Evolutionary conservation across 805 yeast species (phyloP).

Genomic region (Candida ipomoeae): DNA sequence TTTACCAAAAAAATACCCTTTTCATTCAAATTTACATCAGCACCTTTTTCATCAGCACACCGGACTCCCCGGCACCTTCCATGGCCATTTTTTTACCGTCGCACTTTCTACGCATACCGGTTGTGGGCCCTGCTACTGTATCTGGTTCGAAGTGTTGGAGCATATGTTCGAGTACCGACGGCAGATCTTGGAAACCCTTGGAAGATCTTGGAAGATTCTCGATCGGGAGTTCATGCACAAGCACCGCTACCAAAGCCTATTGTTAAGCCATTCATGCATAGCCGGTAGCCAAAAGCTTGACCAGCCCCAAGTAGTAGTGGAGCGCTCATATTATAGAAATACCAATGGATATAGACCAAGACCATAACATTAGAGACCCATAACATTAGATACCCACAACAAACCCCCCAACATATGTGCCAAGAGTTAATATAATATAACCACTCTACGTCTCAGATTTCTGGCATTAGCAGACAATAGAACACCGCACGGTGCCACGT

Average conservation of each 20-base stretch:
- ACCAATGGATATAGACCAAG: too few species aligned
- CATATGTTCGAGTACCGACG: background rate
- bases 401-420: too few species aligned
- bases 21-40: too few species aligned
- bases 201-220: background rate
- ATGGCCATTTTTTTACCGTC: too few species aligned
- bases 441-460: background rate
- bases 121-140: background rate
- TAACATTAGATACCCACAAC: too few species aligned
- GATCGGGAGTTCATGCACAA: background rate
- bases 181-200: background rate
- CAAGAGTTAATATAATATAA: background rate
- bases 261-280: background rate
- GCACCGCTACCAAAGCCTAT: background rate
- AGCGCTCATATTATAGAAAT: too few species aligned
- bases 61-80: background rate
- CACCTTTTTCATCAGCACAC: background rate
- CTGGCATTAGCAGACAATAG: background rate
- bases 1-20: too few species aligned
- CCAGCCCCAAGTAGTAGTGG: too few species aligned
- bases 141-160: background rate
- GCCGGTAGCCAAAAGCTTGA: too few species aligned
- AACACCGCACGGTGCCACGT: background rate
- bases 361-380: too few species aligned
- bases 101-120: background rate